A percentile compares a stretch with the other conserved stretches of the same genome.
Conservation (phyloP, 768 basidiomycete genomes). For the Mycena galericulata region DNA sequence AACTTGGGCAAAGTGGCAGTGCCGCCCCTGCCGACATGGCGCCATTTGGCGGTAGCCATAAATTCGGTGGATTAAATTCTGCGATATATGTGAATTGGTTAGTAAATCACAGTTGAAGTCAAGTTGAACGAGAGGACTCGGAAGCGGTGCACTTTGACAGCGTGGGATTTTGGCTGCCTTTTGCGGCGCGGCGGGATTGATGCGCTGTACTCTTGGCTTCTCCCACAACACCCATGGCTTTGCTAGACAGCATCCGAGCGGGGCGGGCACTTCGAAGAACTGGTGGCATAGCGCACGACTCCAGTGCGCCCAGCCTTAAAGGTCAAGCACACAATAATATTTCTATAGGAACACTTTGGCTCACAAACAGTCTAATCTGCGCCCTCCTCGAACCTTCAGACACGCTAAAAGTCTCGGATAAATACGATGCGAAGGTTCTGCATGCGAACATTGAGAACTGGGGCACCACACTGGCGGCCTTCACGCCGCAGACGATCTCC, state of each 20-base stretch:
- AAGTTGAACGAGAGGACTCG: too few species aligned
- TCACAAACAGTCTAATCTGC: too few species aligned
- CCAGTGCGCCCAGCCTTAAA: slow-evolving; percentile 19
- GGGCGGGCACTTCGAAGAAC: slow-evolving; percentile 8
- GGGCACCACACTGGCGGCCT: slow-evolving; percentile 5
- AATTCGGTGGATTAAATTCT: too few species aligned
- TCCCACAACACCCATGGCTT: slow-evolving; percentile 18
- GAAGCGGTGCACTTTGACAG: too few species aligned
- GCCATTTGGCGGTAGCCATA: too few species aligned
- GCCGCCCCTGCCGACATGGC: too few species aligned
- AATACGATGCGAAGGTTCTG: slow-evolving; percentile 31
- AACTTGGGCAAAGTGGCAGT: too few species aligned
- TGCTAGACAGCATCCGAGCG: slow-evolving; percentile 27
- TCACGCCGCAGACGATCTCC: slow-evolving; percentile 21
- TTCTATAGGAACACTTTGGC: not conserved
- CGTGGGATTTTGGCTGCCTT: too few species aligned
- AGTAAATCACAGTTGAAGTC: too few species aligned
- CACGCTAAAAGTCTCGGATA: slow-evolving; percentile 11
- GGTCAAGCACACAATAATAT: not conserved
- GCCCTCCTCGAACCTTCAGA: slow-evolving; percentile 2
- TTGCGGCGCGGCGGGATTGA: too few species aligned
- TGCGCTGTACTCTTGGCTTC: not conserved
- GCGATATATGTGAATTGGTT: too few species aligned
- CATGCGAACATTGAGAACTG: slow-evolving; percentile 35
- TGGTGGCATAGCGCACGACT: slow-evolving; percentile 16